Conservation (phyloP, 495 filamentous ascomycete species). For the Penicillium silybi region DNA sequence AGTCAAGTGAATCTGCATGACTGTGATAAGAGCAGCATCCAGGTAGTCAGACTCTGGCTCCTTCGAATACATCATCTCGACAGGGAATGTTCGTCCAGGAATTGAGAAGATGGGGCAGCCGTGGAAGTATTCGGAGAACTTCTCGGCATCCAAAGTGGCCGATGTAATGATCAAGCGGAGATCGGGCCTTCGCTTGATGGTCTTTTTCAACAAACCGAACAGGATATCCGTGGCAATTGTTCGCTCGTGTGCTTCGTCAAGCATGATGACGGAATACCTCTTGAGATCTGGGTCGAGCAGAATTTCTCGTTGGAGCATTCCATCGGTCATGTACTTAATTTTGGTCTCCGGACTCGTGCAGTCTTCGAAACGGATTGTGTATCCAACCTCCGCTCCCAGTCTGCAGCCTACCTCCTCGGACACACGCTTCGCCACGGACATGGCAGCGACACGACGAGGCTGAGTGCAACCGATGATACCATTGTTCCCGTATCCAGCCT, state of each 20-base stretch:
- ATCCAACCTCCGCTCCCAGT: conserved; percentile 90
- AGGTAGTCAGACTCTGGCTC: conserved; percentile 97
- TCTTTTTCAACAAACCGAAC: conserved; percentile 93
- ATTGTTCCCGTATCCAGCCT: conserved; percentile 82
- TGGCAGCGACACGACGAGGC: conserved; percentile 92
- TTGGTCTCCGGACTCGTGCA: conserved; percentile 82
- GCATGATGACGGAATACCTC: conserved; percentile 93
- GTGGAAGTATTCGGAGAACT: conserved; percentile 95
- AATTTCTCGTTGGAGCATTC: conserved; percentile 95
- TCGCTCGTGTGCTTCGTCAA: conserved; percentile 97
- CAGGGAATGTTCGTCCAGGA: conserved; percentile 89
- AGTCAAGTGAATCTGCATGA: conserved; percentile 96
- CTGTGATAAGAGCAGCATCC: conserved; percentile 89
- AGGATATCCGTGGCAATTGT: conserved; percentile 96
- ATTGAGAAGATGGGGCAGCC: conserved; percentile 94
- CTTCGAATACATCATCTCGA: conserved; percentile 89
- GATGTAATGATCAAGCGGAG: conserved; percentile 94
- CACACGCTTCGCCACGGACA: conserved; percentile 96
- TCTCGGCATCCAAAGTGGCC: conserved; percentile 94
- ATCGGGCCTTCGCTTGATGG: conserved; percentile 77
- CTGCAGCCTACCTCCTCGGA: conserved; percentile 92
- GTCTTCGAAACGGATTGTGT: conserved; percentile 97
- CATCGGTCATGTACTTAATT: conserved; percentile 99
- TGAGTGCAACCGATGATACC: conserved; percentile 98
- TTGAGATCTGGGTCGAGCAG: conserved; percentile 82